phyloP scores from a whole-genome alignment of 169 alveolate genomes.

The Plasmodium gaboni region DNA sequence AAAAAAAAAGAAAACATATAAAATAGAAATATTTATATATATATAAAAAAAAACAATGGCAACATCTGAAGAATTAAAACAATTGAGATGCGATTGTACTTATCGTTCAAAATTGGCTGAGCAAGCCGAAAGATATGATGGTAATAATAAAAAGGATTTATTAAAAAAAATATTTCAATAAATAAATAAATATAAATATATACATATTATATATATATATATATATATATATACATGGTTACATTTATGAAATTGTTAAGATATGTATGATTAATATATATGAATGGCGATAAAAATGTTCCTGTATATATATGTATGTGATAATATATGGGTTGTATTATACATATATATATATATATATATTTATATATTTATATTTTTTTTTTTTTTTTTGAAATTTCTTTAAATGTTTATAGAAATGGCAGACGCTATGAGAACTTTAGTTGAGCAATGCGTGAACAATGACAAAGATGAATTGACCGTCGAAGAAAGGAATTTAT shows the following conservation, averaged over 20 bases:
- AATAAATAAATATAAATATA: not conserved
- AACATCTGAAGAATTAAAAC: slow-evolving; percentile 71
- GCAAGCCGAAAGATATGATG: slow-evolving; percentile 99
- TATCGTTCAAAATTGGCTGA: slow-evolving; percentile 98
- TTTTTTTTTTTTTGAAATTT: not conserved
- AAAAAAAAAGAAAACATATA: not conserved
- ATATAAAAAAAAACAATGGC: slow-evolving; percentile 31
- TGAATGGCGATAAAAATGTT: not conserved
- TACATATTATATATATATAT: too few relatives aligned
- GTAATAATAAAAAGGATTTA: slow-evolving; percentile 80
- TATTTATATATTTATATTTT: not conserved
- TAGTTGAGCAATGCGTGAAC: slow-evolving; percentile 84
- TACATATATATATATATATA: not conserved
- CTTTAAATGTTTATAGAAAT: slow-evolving; percentile 74
- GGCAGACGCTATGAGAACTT: slow-evolving; percentile 87
- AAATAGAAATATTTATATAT: not conserved
- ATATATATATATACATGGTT: not conserved
- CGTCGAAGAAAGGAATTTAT: slow-evolving; percentile 95
- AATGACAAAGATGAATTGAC: slow-evolving; percentile 91
- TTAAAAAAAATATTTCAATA: not conserved
- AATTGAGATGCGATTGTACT: slow-evolving; percentile 84
- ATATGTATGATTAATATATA: not conserved
- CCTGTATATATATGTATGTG: not conserved
- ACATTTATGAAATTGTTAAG: not conserved
- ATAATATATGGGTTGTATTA: not conserved